Percentiles rank a stretch among this genome's conserved stretches.
These are phyloP conservation scores for Pythium dissotocum DNA, from an alignment of 352 stramenopile genomes.

Conservation along the genomic window DNA sequence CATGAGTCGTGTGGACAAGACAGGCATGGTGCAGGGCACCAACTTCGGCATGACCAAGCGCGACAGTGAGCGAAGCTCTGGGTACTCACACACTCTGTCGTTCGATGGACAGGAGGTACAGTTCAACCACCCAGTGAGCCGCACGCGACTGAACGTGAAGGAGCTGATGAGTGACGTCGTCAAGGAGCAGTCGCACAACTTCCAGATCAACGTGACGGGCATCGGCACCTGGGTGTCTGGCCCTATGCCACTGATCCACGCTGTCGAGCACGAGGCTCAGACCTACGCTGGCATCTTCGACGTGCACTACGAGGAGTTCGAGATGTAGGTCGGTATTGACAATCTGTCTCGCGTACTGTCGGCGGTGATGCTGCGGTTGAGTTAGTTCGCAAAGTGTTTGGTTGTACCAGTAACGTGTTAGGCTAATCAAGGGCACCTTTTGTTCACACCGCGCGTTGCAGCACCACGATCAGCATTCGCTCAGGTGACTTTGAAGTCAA, in stretches of 20 bases:
- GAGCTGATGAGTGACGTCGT: constrained; percentile 77
- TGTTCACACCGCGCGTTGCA: too few relatives aligned
- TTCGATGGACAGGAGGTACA: constrained; percentile 77
- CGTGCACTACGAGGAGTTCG: constrained; percentile 88
- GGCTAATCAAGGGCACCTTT: too few relatives aligned
- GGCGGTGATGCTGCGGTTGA: too few relatives aligned
- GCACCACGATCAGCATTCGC: too few relatives aligned
- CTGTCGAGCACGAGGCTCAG: constrained; percentile 67
- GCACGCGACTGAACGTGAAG: constrained; percentile 72
- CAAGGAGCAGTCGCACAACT: constrained; percentile 87
- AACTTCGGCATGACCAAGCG: constrained; percentile 36
- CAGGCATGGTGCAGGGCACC: constrained; percentile 49
- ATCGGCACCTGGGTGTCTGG: constrained; percentile 84
- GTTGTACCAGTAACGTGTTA: too few relatives aligned
- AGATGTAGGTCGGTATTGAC: constrained; percentile 55
- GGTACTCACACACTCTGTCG: constrained; percentile 78
- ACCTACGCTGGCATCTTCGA: constrained; percentile 87
- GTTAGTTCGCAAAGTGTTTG: too few relatives aligned
- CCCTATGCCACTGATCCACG: constrained; percentile 80
- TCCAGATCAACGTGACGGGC: constrained; percentile 74
- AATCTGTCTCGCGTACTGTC: too few relatives aligned
- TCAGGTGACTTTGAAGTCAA: too few relatives aligned
- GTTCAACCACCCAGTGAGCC: constrained; percentile 74
- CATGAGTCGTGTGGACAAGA: constrained; percentile 81
- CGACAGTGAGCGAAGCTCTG: constrained; percentile 44